A percentile compares a stretch with the other conserved stretches of the same genome.
These are phyloP conservation scores for Arthrobotrys megalospora DNA, from an alignment of 2,329 filamentous ascomycete species.

Conservation along the genomic window DNA sequence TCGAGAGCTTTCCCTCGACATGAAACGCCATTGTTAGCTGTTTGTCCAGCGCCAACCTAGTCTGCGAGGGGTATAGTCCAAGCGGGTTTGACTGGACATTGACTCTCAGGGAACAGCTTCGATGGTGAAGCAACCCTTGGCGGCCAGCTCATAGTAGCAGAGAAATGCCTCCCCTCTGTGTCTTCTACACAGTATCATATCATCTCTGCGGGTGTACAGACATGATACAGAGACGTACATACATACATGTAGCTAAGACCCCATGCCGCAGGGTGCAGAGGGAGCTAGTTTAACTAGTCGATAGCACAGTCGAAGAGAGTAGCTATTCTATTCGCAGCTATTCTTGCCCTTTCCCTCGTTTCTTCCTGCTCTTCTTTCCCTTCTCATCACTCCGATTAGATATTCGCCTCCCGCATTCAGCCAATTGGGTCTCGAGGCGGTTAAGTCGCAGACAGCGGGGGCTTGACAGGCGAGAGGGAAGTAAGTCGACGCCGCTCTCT, in stretches of 20 bases:
- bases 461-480: constrained; percentile 46
- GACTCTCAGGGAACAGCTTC: constrained; percentile 43
- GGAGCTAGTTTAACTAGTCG: constrained; percentile 32
- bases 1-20: constrained; percentile 44
- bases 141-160: constrained; percentile 45
- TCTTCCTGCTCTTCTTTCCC: constrained; percentile 37
- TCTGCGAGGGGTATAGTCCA: constrained; percentile 54
- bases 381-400: constrained; percentile 7
- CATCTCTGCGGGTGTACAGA: constrained; percentile 40
- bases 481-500: constrained; percentile 32
- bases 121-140: constrained; percentile 44
- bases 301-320: constrained; percentile 16
- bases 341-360: constrained; percentile 35
- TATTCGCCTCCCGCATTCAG: constrained; percentile 44
- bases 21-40: constrained; percentile 45
- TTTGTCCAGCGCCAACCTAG: constrained; percentile 34
- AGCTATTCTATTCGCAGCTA: constrained; percentile 39
- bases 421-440: constrained; percentile 47
- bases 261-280: constrained; percentile 29
- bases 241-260: constrained; percentile 36
- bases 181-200: not conserved
- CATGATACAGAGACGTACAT: constrained; percentile 25
- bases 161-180: constrained; percentile 14
- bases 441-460: constrained; percentile 46
- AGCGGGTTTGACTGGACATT: constrained; percentile 32